These are phyloP conservation scores for Xylariaceae sp. DNA, from an alignment of 2,329 filamentous ascomycete species.

Conservation along the genomic window DNA sequence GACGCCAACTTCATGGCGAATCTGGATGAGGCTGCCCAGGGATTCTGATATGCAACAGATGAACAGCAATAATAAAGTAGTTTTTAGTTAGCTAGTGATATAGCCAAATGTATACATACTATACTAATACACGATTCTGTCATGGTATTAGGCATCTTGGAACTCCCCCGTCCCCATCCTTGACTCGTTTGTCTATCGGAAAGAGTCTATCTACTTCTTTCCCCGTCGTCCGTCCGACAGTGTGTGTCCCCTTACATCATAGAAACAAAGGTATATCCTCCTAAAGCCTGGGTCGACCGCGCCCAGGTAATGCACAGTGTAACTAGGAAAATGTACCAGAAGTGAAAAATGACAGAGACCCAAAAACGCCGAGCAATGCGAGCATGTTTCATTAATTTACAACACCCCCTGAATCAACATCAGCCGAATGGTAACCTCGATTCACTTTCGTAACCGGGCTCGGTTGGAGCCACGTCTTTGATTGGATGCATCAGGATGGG, in stretches of 20 bases:
- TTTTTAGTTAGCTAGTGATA: too few species aligned
- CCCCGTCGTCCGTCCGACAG: conserved; percentile 11
- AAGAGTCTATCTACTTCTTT: conserved; percentile 17
- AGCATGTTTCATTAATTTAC: background rate
- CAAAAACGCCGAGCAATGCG: conserved; percentile 17
- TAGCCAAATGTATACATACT: too few species aligned
- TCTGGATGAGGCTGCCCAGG: conserved; percentile 18
- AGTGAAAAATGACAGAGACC: conserved; percentile 8
- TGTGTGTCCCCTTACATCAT: conserved; percentile 10
- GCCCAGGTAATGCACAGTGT: conserved; percentile 9
- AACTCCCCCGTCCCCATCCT: conserved; percentile 4
- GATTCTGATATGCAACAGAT: too few species aligned
- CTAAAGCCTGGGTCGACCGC: conserved; percentile 10
- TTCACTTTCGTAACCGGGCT: conserved; percentile 38
- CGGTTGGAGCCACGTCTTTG: conserved; percentile 51
- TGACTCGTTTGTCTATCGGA: conserved; percentile 7
- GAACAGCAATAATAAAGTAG: too few species aligned
- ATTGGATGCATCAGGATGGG: conserved; percentile 55
- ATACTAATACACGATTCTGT: background rate
- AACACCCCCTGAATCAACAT: too few species aligned
- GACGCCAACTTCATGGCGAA: conserved; percentile 22
- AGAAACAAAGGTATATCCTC: conserved; percentile 14
- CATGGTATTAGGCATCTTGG: conserved; percentile 8
- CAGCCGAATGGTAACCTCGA: conserved; percentile 34
- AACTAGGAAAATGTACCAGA: conserved; percentile 8